Evolutionary conservation across 164 flowering plant genomes (phyloP).

Genomic region (Echeveria elegans): DNA sequence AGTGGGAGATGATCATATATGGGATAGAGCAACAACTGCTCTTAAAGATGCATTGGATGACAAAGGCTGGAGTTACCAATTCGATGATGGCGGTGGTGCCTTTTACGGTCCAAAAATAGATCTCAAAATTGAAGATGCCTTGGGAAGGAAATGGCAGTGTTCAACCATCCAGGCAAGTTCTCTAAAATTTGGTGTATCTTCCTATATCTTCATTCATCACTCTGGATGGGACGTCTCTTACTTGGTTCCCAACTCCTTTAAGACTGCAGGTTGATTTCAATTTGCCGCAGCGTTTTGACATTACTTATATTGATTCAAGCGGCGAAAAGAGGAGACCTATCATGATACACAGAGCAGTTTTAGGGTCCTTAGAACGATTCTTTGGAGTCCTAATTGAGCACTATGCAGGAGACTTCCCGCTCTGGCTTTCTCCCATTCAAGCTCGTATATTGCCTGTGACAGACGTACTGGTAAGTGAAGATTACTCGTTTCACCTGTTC

Average conservation of each 20-base stretch:
- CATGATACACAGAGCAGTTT: slow-evolving; percentile 95
- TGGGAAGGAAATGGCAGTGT: slow-evolving; percentile 99
- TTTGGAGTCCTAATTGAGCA: slow-evolving; percentile 94
- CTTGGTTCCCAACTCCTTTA: background rate
- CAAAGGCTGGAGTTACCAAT: slow-evolving; percentile 83
- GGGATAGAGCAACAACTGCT: slow-evolving; percentile 91
- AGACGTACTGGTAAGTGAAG: slow-evolving; percentile 51
- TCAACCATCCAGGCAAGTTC: slow-evolving; percentile 79
- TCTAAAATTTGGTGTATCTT: background rate
- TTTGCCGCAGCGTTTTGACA: slow-evolving; percentile 86
- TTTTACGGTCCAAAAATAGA: slow-evolving; percentile 99
- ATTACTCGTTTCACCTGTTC: background rate
- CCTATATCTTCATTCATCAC: background rate
- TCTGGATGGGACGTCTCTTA: background rate
- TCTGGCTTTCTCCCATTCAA: slow-evolving; percentile 95
- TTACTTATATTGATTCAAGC: slow-evolving; percentile 74
- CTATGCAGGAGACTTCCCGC: slow-evolving; percentile 91
- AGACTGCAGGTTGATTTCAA: slow-evolving; percentile 81
- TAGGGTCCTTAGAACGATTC: slow-evolving; percentile 92
- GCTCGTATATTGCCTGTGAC: slow-evolving; percentile 84
- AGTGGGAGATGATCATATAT: slow-evolving; percentile 84
- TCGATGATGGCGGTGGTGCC: slow-evolving; percentile 98
- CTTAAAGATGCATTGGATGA: slow-evolving; percentile 83
- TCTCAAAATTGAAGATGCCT: slow-evolving; percentile 96
- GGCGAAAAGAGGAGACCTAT: slow-evolving; percentile 79